Conservation (phyloP, 306 rosid genomes). For the cucumber (Cucumis sativus) region Cucumber_9930_V3 NC_026659.2:26628501-26629000, state of each 20-base stretch:
- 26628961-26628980: constrained; percentile 32
- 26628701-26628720: neutral
- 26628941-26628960: constrained; percentile 36
- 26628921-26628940: constrained; percentile 4
- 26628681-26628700: neutral
- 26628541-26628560: constrained; percentile 28
- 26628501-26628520: constrained; percentile 31
- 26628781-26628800: neutral
- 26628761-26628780: neutral
- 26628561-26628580: constrained; percentile 21
- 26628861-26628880: neutral
- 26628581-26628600: constrained; percentile 42
- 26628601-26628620: constrained; percentile 34
- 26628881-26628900: neutral
- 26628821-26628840: neutral
- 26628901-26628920: neutral
- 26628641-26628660: neutral
- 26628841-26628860: neutral
- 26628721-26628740: neutral
- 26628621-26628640: constrained; percentile 52
- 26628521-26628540: constrained; percentile 30
- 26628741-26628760: neutral
- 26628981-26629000: constrained; percentile 14
- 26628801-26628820: neutral
- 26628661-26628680: neutral